Evolutionary conservation across 768 basidiomycete species (phyloP).

Genomic region (Xerocomus spinulosus): DNA sequence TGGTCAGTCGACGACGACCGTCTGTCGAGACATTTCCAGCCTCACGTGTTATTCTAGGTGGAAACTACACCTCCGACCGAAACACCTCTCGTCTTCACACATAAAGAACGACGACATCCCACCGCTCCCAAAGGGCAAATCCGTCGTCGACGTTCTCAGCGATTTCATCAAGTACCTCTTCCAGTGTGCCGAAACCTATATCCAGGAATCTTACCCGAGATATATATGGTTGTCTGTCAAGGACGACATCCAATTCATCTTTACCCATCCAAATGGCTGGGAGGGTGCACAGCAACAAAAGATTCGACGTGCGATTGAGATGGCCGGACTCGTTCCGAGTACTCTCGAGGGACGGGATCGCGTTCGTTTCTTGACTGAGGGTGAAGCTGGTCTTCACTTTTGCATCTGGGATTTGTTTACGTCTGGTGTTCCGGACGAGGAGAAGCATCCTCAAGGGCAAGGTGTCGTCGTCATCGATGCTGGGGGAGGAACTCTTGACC

Average conservation of each 20-base stretch:
- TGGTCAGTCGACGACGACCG: constrained; percentile 28
- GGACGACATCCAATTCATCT: constrained; percentile 41
- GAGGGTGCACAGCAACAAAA: constrained; percentile 50
- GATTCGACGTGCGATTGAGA: constrained; percentile 48
- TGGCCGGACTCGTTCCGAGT: constrained; percentile 45
- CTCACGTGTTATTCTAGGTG: constrained; percentile 19
- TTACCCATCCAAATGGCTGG: constrained; percentile 63
- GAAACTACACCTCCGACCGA: constrained; percentile 37
- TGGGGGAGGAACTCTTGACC: constrained; percentile 39
- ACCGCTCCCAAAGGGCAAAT: constrained; percentile 37
- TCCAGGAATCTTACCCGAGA: constrained; percentile 36
- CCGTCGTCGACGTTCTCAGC: constrained; percentile 35
- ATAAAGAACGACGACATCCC: constrained; percentile 31
- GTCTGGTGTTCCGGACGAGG: constrained; percentile 7
- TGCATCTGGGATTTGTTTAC: constrained; percentile 37
- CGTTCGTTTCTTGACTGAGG: constrained; percentile 53
- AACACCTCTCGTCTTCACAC: constrained; percentile 21
- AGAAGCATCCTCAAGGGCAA: constrained; percentile 15
- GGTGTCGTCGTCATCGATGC: constrained; percentile 45
- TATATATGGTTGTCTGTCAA: constrained; percentile 45
- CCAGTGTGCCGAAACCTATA: constrained; percentile 39
- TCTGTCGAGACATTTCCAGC: neutral
- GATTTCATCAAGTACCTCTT: constrained; percentile 44
- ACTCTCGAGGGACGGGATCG: constrained; percentile 34
- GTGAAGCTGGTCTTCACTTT: constrained; percentile 56